phyloP scores from a whole-genome alignment of 192 early-diverging fungal genomes.

The Gigaspora rosea region DNA sequence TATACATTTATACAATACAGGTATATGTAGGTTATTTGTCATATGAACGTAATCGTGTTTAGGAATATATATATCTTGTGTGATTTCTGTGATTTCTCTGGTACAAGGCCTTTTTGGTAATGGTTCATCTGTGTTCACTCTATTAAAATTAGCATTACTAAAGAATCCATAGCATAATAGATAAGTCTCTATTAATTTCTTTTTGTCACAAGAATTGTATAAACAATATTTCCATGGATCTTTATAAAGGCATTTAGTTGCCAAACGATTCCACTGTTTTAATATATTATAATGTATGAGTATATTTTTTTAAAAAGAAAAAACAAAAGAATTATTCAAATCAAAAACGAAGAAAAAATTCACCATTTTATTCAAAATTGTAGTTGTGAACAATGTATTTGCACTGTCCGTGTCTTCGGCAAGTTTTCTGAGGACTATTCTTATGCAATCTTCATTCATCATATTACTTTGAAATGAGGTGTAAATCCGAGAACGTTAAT shows the following conservation, averaged over 20 bases:
- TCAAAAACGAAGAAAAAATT: background rate
- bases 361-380: conserved; percentile 2
- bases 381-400: background rate
- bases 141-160: background rate
- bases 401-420: background rate
- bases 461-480: too few relatives aligned
- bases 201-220: background rate
- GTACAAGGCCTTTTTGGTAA: background rate
- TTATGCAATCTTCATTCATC: background rate
- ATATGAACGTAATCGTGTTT: background rate
- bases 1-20: conserved; percentile 28
- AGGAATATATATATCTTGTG: background rate
- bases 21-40: conserved; percentile 21
- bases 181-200: conserved; percentile 28
- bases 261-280: background rate
- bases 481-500: too few relatives aligned
- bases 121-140: background rate
- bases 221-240: conserved; percentile 23
- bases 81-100: background rate
- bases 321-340: background rate
- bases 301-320: background rate
- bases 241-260: conserved; percentile 3
- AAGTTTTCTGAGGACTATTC: background rate
- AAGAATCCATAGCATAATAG: background rate
- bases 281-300: background rate